These are phyloP conservation scores for Trametes punicea DNA, from an alignment of 768 basidiomycete genomes.

Conservation along the genomic window DNA sequence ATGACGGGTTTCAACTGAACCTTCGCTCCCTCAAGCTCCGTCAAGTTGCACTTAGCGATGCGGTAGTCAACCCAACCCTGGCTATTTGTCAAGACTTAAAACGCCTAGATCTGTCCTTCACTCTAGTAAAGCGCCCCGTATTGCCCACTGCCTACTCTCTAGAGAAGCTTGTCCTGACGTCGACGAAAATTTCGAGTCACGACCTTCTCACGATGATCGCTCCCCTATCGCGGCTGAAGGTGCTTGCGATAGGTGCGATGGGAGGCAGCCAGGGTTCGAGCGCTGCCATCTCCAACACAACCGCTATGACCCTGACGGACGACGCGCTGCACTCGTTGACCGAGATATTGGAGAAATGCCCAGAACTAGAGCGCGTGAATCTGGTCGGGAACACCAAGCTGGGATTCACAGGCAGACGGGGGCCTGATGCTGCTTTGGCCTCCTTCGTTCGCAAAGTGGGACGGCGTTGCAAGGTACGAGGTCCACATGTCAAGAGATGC, in stretches of 20 bases:
- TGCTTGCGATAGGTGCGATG: slow-evolving; percentile 56
- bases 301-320: slow-evolving; percentile 57
- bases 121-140: slow-evolving; percentile 41
- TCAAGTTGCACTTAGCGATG: slow-evolving; percentile 50
- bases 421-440: slow-evolving; percentile 35
- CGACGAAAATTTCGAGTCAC: slow-evolving; percentile 41
- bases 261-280: slow-evolving; percentile 46
- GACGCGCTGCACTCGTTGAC: slow-evolving; percentile 43
- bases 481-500: background rate
- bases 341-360: slow-evolving; percentile 34
- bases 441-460: slow-evolving; percentile 53
- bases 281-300: slow-evolving; percentile 42
- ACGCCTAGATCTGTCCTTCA: slow-evolving; percentile 66
- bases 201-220: slow-evolving; percentile 42
- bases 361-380: slow-evolving; percentile 48
- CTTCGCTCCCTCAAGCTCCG: slow-evolving; percentile 59
- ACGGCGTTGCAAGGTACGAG: slow-evolving; percentile 52
- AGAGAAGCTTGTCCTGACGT: slow-evolving; percentile 64
- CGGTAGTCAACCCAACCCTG: slow-evolving; percentile 41
- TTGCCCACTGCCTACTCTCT: slow-evolving; percentile 28
- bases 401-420: slow-evolving; percentile 35
- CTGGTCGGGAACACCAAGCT: slow-evolving; percentile 65
- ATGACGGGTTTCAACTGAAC: slow-evolving; percentile 33
- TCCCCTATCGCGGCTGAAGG: slow-evolving; percentile 41
- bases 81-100: slow-evolving; percentile 46